Conservation (phyloP, 306 rosid genomes). For the Trifolium pratense region DNA sequence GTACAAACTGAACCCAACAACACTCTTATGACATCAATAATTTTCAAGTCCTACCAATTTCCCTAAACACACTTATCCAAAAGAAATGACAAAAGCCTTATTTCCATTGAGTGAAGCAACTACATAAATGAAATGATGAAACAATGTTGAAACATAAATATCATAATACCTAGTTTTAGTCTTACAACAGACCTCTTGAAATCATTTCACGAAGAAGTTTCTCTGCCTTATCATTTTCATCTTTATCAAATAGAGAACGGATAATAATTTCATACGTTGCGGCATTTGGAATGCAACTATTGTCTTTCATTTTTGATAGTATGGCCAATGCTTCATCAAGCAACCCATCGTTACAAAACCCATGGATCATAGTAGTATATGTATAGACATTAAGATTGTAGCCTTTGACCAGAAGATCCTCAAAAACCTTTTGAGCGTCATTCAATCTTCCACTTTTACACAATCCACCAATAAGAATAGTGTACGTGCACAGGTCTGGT, state of each 20-base stretch:
- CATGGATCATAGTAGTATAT: background rate
- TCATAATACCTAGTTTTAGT: background rate
- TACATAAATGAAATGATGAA: too few relatives aligned
- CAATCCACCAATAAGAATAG: background rate
- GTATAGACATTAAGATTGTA: background rate
- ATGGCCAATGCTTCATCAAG: background rate
- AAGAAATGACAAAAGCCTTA: too few relatives aligned
- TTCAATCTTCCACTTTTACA: too few relatives aligned
- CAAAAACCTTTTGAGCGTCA: too few relatives aligned
- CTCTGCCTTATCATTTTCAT: background rate
- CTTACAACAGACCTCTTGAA: background rate
- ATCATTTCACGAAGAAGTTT: background rate
- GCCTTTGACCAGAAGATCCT: conserved; percentile 4
- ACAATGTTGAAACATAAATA: too few relatives aligned
- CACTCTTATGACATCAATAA: too few relatives aligned
- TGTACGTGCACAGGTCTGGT: background rate
- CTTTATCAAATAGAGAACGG: background rate
- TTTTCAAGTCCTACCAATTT: too few relatives aligned
- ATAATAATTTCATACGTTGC: background rate
- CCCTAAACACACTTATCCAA: too few relatives aligned
- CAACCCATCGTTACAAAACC: background rate
- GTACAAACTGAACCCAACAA: too few relatives aligned
- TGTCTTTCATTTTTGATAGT: background rate
- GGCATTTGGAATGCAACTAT: background rate
- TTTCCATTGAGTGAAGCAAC: too few relatives aligned